Base-by-base conservation (phyloP, 2,329 filamentous ascomycete genomes). In the Aureobasidium pullulans region DNA sequence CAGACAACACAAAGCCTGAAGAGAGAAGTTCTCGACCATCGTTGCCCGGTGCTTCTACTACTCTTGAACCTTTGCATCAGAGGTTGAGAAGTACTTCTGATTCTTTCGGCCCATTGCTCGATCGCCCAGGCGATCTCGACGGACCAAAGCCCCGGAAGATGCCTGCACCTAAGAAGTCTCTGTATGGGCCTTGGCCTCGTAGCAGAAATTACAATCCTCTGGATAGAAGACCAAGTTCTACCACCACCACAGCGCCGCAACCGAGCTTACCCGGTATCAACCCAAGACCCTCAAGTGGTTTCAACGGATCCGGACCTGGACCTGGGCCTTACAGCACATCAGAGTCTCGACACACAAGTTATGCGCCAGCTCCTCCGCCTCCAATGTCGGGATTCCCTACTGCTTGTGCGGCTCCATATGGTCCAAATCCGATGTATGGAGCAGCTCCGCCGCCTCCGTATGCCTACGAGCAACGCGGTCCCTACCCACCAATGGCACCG, bases 161-260 rank as follows among this genome's bases (percentile, higher is more conserved):
- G 34, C 42, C 36, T 29, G 44, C 59, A 34, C 59, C 59, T 15
- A 61, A 61, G 46, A 56, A 47, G 15, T 61, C 59, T 32, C 13
- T 61, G 11, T 56, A 44, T 48, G 52, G 52, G 23, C 46, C 50
- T 40, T 61, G 50, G 50, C 59, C 59, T 32, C 42, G 59, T 4
- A 57, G 53, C 28, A 34, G 53, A 15, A 57, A 57, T n/a, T 61
- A 61, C 31, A 54, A 52, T 28, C 59, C 59, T 11, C 16, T 52
- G 31, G 57, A 59, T n/a, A 23, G 57, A 31, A 39, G 57, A 39
- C 31, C 48, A 6, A 59, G 57, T n/a, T 53, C 57, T 9, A 53
- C 57, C 10, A 40, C n/a, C 31, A 44, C 57, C 7, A 31, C 39
- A 13, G 40, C 52, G 5, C 10, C 34, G 15, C 57, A 52, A 32